Percentiles rank a stretch among this genome's conserved stretches.
Evolutionary conservation across 2,329 filamentous ascomycete genomes (phyloP).

Genomic region (Ceratocystis lukuohia): DNA sequence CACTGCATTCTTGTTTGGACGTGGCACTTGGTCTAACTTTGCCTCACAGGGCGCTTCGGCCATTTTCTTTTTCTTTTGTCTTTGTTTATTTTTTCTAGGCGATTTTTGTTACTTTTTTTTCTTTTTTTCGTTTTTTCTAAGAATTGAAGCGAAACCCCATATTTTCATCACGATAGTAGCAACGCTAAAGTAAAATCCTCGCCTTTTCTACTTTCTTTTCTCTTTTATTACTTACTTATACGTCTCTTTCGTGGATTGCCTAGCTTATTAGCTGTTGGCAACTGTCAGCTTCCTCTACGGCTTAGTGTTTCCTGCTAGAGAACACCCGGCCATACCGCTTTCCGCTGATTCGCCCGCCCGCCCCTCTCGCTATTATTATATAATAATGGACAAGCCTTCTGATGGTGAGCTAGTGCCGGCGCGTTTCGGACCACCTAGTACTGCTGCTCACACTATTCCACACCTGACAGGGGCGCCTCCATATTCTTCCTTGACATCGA

Average conservation of each 20-base stretch:
- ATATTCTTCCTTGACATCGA: not conserved
- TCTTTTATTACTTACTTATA: too few species aligned
- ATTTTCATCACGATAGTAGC: not conserved
- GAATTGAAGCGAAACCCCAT: too few species aligned
- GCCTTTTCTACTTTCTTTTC: too few species aligned
- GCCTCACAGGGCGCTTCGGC: not conserved
- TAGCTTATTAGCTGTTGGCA: too few species aligned
- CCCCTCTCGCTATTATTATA: not conserved
- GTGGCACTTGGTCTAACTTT: not conserved
- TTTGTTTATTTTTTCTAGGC: not conserved
- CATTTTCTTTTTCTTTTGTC: not conserved
- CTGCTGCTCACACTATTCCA: constrained; percentile 2
- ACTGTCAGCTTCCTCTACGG: not conserved
- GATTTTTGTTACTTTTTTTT: not conserved
- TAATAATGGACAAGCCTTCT: not conserved
- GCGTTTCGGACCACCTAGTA: not conserved
- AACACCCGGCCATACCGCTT: not conserved
- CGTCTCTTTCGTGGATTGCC: too few species aligned
- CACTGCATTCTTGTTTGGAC: not conserved
- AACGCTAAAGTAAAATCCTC: too few species aligned
- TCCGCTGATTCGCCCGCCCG: not conserved
- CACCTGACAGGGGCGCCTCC: not conserved
- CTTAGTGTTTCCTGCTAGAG: not conserved
- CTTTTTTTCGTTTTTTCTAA: not conserved
- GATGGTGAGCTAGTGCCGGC: not conserved